phyloP scores from a whole-genome alignment of 306 rosid genomes.

The peach (Prunus persica) region DNA sequence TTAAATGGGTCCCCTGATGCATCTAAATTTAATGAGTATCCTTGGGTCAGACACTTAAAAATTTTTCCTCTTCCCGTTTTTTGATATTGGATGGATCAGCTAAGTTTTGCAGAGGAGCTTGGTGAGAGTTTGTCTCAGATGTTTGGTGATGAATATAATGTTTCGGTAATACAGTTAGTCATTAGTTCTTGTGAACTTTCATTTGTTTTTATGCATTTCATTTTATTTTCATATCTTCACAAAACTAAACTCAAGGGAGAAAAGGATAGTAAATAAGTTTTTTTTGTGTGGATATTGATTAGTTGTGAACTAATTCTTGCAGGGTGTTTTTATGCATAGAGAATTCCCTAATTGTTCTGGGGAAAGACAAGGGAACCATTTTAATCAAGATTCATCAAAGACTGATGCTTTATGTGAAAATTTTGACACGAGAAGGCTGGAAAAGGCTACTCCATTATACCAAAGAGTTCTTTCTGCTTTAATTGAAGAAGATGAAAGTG shows the following conservation, averaged over 20 bases:
- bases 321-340: slow-evolving; percentile 56
- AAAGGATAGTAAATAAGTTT: slow-evolving; percentile 14
- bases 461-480: slow-evolving; percentile 87
- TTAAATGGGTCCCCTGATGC: slow-evolving; percentile 24
- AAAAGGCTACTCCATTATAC: slow-evolving; percentile 66
- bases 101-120: slow-evolving; percentile 59
- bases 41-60: slow-evolving; percentile 27
- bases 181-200: slow-evolving; percentile 10
- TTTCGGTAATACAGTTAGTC: slow-evolving; percentile 46
- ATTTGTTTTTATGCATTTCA: slow-evolving; percentile 15
- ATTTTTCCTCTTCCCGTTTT: not conserved
- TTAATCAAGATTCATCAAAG: slow-evolving; percentile 14
- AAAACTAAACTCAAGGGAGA: slow-evolving; percentile 5
- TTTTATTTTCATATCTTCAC: slow-evolving; percentile 17
- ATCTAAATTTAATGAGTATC: slow-evolving; percentile 1
- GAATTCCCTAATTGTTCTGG: slow-evolving; percentile 45
- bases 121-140: slow-evolving; percentile 57
- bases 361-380: slow-evolving; percentile 38
- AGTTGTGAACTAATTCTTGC: slow-evolving; percentile 16
- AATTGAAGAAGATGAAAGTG: slow-evolving; percentile 75
- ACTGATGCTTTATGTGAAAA: slow-evolving; percentile 42
- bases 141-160: slow-evolving; percentile 49
- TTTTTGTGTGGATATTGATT: slow-evolving; percentile 13
- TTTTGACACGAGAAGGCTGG: slow-evolving; percentile 44
- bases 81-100: slow-evolving; percentile 53